Base-by-base conservation (phyloP, 306 rosid genomes). In the Mucuna pruriens region DNA sequence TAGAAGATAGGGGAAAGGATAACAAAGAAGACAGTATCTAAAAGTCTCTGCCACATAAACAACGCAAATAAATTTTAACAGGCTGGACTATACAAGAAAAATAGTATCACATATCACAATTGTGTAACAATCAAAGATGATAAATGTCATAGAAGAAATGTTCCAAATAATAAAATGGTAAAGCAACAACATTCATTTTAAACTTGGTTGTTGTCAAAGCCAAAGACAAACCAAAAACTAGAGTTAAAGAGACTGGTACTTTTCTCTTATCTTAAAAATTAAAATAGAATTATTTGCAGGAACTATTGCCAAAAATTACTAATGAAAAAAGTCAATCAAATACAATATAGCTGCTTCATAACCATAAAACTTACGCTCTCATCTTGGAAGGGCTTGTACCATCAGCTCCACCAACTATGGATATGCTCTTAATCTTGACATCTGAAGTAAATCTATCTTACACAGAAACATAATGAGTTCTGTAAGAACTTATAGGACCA, bases 381-480 rank as follows among this genome's bases (percentile, higher is more conserved):
- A 95, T 89, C 88, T 91, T 95, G 64, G 94, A 87, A 87, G 99
- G 99, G 83, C 96, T 90, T 58, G 96, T 93, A 73, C 98, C 96
- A 34, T 86, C 93, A 76, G 89, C 80, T 77, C 97, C 98, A 29
- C 99, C 98, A 25, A 93, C 86, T 78, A 95, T 54, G 66, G 97
- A 88, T 87, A 95, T 95, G 94, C 98, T 84, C 89, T 87, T 95
- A 86, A 95, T 92, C 92, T 95, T 93, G 74, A 95, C 99, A 86
- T 95, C 98, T 33, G 99, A 91, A 19, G 98, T 95, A 76, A 95
- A 95, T 71, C 99, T 95, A 79, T 85, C 23, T 70, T 74, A 23
- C 48, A 63, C 60, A 80, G 66, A 54, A 29, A 61, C 49, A 84
- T 16, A 78, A 71, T 19, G 40, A 13, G n/a, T 40, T 75, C 74